Evolutionary conservation across 306 rosid genomes (phyloP).

Genomic region (Chamaecrista fasciculata): DNA sequence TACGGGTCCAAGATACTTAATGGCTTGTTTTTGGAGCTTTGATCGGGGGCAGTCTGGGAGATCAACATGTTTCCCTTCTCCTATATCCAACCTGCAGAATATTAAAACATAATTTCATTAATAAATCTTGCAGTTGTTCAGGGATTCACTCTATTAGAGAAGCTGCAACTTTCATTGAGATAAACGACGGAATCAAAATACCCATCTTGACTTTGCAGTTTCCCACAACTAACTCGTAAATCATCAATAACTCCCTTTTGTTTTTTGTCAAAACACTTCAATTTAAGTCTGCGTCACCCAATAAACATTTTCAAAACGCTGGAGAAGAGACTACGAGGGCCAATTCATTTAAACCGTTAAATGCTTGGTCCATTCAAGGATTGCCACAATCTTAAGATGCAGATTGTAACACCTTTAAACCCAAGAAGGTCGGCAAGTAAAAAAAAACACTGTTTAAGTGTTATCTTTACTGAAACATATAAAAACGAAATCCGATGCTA

Average conservation of each 20-base stretch:
- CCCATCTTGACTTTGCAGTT: background rate
- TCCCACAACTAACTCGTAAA: background rate
- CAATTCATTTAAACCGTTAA: background rate
- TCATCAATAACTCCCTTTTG: background rate
- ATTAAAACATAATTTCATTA: background rate
- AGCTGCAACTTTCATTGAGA: background rate
- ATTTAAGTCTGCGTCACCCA: background rate
- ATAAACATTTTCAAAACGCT: background rate
- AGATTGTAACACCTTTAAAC: slow-evolving; percentile 1
- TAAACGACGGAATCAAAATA: background rate
- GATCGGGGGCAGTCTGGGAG: slow-evolving; percentile 50
- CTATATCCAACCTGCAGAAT: slow-evolving; percentile 59
- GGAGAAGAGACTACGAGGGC: background rate
- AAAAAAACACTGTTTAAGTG: too few relatives aligned
- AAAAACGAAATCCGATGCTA: background rate
- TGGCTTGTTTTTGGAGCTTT: slow-evolving; percentile 59
- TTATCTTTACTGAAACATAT: background rate
- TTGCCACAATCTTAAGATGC: background rate
- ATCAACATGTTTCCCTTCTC: slow-evolving; percentile 60
- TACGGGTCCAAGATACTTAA: slow-evolving; percentile 79
- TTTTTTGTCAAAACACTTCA: background rate
- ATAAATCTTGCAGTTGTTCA: background rate
- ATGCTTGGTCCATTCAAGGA: background rate
- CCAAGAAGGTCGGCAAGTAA: background rate
- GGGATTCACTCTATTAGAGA: background rate